Evolutionary conservation across 1,284 basidiomycete species (phyloP), one percentile per base, ranked within the genome.

Genomic region (Ganoderma lucidum): DNA sequence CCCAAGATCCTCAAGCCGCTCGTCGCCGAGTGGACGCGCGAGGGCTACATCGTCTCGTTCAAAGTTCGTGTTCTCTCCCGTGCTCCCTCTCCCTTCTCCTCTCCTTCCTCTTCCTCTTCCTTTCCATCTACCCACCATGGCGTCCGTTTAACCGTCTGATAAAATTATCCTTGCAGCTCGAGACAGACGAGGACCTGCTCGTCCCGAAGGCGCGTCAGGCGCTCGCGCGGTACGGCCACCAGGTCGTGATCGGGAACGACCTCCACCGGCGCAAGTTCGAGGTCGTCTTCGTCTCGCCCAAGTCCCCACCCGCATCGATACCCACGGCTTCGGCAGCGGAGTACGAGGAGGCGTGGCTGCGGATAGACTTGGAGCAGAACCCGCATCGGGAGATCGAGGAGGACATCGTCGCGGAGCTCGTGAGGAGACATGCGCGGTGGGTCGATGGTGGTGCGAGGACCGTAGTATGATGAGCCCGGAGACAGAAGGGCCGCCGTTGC

Each of bases 171-270:
- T 15, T 1, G 2, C 77, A 98, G 96, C 91, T 99, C 61, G 98
- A 99, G 84, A 99, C 98, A 3, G 97, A 99, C 75, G 83, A 83
- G 19, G 63, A 83, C 1, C 84, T 99, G 10, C 86, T 99, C 23
- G 88, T 99, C 64, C 97, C 97, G 35, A 99, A 99, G 84, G 93
- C 97, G 0, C 88, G 90, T 35, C 89, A 86, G 2, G 95, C 97
- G 2, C 87, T 99, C 37, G 91, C 96, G 71, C 89, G 96, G 30
- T 99, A 99, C 79, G 96, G 97, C 0, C 97, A 99, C 80, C 97
- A 99, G 80, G 91, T 98, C 35, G 98, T 99, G 62, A 96, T 99
- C 74, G 97, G 95, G 35, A 99, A 99, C 80, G 93, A 97, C 70
- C 88, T 99, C 15, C 89, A 97, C 76, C 85, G 89, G 61, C 89